Evolutionary conservation across 1,139 yeast species (phyloP).

Genomic region (Yamadazyma mexicana): DNA sequence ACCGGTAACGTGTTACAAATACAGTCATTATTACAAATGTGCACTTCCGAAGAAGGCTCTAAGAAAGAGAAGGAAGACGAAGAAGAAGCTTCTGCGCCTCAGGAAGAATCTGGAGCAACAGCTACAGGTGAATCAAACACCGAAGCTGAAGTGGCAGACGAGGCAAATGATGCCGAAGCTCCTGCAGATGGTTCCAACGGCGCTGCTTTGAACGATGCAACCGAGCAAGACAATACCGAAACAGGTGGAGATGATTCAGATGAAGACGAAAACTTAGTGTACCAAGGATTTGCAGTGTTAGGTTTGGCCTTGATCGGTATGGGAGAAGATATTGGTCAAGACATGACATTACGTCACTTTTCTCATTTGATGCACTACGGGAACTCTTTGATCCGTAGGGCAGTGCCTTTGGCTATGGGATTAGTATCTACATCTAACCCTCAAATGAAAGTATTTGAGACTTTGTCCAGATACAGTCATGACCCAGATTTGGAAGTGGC

Average conservation of each 20-base stretch:
- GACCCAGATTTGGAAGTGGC: slow-evolving; percentile 95
- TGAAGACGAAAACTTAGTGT: slow-evolving; percentile 54
- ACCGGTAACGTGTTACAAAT: slow-evolving; percentile 96
- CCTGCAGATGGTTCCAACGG: slow-evolving; percentile 10
- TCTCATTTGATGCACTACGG: slow-evolving; percentile 99
- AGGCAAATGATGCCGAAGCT: slow-evolving; percentile 11
- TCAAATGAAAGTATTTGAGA: slow-evolving; percentile 95
- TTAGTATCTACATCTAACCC: slow-evolving; percentile 91
- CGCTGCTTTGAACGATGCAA: slow-evolving; percentile 29
- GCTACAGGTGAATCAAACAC: slow-evolving; percentile 33
- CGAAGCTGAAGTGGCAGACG: slow-evolving; percentile 19
- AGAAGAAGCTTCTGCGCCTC: slow-evolving; percentile 28
- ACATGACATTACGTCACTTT: slow-evolving; percentile 95
- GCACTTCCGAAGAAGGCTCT: slow-evolving; percentile 52
- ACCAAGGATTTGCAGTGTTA: slow-evolving; percentile 87
- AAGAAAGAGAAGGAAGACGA: slow-evolving; percentile 40
- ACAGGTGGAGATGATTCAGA: slow-evolving; percentile 21
- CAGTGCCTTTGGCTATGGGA: slow-evolving; percentile 98
- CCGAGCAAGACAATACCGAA: slow-evolving; percentile 15
- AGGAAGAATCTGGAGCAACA: slow-evolving; percentile 26
- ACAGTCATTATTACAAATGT: slow-evolving; percentile 85
- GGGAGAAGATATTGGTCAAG: slow-evolving; percentile 98
- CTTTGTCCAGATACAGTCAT: slow-evolving; percentile 93
- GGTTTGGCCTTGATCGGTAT: slow-evolving; percentile 94
- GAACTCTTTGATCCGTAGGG: slow-evolving; percentile 84